Conservation (phyloP, 768 basidiomycete species). For the Mycena polygramma region DNA sequence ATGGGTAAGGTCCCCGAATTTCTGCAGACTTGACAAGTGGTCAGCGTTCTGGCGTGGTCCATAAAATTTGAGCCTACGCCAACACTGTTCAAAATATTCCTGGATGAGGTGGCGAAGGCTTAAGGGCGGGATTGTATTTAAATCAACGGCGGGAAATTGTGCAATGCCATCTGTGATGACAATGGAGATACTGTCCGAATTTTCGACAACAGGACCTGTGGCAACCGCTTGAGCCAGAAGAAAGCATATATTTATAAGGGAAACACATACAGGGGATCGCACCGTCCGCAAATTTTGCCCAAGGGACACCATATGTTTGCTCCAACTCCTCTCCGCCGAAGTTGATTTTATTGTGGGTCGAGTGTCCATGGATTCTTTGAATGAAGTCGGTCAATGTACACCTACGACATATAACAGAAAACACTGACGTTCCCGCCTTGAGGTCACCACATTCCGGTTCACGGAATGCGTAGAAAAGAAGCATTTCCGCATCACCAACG, state of each 20-base stretch:
- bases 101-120: neutral
- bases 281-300: conserved; percentile 8
- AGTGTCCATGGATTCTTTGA: conserved; percentile 20
- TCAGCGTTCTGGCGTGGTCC: neutral
- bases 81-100: conserved; percentile 16
- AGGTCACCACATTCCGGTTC: conserved; percentile 12
- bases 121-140: neutral
- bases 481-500: conserved; percentile 23
- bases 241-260: neutral
- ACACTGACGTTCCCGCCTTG: conserved; percentile 8
- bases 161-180: conserved; percentile 1
- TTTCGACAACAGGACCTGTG: conserved; percentile 1
- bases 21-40: neutral
- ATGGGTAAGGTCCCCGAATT: neutral
- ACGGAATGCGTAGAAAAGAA: conserved; percentile 21
- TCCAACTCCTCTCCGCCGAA: conserved; percentile 14
- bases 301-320: conserved; percentile 6
- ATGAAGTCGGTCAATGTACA: neutral
- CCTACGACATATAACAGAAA: too few relatives aligned
- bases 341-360: conserved; percentile 13
- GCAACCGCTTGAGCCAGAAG: neutral
- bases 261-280: conserved; percentile 17
- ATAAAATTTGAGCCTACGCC: neutral
- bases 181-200: neutral
- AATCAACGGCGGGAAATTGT: neutral